Percentiles rank a stretch among this genome's conserved stretches.
Conservation (phyloP, 495 filamentous ascomycete species). For the Neurospora sp. region DNA sequence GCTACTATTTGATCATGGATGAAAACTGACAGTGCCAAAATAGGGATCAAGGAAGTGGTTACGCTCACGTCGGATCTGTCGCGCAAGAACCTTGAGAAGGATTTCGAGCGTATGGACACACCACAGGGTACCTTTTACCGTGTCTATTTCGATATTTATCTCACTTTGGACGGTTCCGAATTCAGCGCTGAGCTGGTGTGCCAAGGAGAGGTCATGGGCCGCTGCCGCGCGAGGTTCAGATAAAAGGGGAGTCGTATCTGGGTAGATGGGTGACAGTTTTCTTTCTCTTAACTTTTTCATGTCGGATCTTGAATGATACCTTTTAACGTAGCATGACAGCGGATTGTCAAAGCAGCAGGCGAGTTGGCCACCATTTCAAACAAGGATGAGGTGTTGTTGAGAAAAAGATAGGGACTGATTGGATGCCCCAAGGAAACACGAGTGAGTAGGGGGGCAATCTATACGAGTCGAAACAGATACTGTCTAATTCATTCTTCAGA, state of each 20-base stretch:
- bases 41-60: constrained; percentile 98
- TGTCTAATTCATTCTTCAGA: neutral
- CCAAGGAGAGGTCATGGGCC: constrained; percentile 97
- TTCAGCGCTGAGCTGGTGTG: constrained; percentile 98
- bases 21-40: constrained; percentile 19
- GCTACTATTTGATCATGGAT: neutral
- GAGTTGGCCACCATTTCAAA: neutral
- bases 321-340: constrained; percentile 19
- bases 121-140: constrained; percentile 98
- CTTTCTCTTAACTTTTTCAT: constrained; percentile 15
- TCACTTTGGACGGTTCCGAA: constrained; percentile 92
- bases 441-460: neutral
- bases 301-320: constrained; percentile 28
- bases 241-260: constrained; percentile 18
- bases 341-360: neutral
- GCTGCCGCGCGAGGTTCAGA: constrained; percentile 80
- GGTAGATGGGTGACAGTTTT: constrained; percentile 7
- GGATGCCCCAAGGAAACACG: neutral
- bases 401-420: neutral
- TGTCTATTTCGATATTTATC: constrained; percentile 69
- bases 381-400: neutral
- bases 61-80: constrained; percentile 95
- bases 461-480: neutral
- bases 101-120: constrained; percentile 99
- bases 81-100: constrained; percentile 96